phyloP scores from a whole-genome alignment of 2,329 filamentous ascomycete species.

The Penicillium decumbens region DNA sequence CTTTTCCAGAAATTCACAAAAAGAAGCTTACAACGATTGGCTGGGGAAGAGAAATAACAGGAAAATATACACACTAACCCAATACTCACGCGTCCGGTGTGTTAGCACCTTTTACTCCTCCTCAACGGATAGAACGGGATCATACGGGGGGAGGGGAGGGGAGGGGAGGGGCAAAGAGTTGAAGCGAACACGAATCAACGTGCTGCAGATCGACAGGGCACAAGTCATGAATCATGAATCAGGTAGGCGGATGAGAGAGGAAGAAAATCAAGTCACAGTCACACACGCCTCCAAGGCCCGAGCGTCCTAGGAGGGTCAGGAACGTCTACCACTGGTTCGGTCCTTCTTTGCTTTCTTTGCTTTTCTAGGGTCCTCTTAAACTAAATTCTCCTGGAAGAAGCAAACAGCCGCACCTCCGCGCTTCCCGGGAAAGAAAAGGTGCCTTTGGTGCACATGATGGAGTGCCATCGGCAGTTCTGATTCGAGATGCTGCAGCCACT shows the following conservation, averaged over 20 bases:
- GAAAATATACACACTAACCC: slow-evolving; percentile 5
- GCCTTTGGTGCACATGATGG: slow-evolving; percentile 7
- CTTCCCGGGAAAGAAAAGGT: slow-evolving; percentile 15
- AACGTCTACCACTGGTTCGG: slow-evolving; percentile 26
- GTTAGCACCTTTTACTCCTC: no score
- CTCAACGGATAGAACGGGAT: neutral
- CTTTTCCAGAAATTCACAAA: no score
- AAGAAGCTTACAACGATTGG: neutral
- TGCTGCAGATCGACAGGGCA: neutral
- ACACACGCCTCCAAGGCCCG: slow-evolving; percentile 15
- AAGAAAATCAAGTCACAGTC: neutral
- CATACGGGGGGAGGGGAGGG: no score
- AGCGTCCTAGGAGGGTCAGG: slow-evolving; percentile 23
- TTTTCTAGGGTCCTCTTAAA: neutral
- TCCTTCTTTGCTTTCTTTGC: slow-evolving; percentile 17
- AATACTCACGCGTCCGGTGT: slow-evolving; percentile 7
- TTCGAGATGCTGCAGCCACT: slow-evolving; percentile 15
- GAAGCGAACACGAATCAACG: neutral
- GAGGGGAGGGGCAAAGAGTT: no score
- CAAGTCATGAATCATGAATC: no score
- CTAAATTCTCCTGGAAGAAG: neutral
- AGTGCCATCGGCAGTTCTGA: slow-evolving; percentile 20
- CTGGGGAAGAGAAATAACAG: slow-evolving; percentile 4
- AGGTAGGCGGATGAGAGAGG: no score
- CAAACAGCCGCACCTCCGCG: neutral